Evolutionary conservation across 257 asterid genomes (phyloP).

Genomic region (Plantago elongata): DNA sequence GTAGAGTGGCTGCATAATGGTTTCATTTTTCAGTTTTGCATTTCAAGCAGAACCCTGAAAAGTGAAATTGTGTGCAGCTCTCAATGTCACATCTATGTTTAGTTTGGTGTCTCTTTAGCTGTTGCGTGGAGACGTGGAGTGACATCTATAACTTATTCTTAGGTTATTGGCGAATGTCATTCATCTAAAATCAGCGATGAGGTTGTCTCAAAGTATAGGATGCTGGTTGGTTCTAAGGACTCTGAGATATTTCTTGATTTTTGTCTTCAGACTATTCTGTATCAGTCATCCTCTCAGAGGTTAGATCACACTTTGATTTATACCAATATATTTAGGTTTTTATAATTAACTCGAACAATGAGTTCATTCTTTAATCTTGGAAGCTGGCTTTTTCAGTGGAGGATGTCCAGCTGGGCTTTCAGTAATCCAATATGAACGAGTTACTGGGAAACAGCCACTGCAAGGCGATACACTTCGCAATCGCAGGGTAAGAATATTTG

Average conservation of each 20-base stretch:
- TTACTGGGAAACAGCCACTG: slow-evolving; percentile 71
- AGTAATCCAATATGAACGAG: slow-evolving; percentile 64
- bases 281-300: slow-evolving; percentile 81
- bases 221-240: slow-evolving; percentile 55
- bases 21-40: not conserved
- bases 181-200: slow-evolving; percentile 56
- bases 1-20: no score
- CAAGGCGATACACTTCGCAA: slow-evolving; percentile 42
- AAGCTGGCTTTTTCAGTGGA: slow-evolving; percentile 43
- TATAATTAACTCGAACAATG: slow-evolving; percentile 11
- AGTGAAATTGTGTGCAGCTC: not conserved
- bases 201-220: slow-evolving; percentile 50
- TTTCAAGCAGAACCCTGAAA: slow-evolving; percentile 4
- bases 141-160: slow-evolving; percentile 21
- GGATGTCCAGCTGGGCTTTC: slow-evolving; percentile 82
- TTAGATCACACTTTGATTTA: slow-evolving; percentile 25
- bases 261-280: slow-evolving; percentile 77
- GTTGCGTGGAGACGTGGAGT: slow-evolving; percentile 16
- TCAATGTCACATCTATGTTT: not conserved
- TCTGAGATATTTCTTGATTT: slow-evolving; percentile 71
- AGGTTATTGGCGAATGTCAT: slow-evolving; percentile 95
- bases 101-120: slow-evolving; percentile 2
- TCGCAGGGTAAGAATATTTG: slow-evolving; percentile 55
- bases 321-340: slow-evolving; percentile 11
- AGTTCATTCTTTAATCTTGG: slow-evolving; percentile 21